These are phyloP conservation scores for Lentithecium fluviatile DNA, from an alignment of 495 filamentous ascomycete genomes.

Conservation along the genomic window DNA sequence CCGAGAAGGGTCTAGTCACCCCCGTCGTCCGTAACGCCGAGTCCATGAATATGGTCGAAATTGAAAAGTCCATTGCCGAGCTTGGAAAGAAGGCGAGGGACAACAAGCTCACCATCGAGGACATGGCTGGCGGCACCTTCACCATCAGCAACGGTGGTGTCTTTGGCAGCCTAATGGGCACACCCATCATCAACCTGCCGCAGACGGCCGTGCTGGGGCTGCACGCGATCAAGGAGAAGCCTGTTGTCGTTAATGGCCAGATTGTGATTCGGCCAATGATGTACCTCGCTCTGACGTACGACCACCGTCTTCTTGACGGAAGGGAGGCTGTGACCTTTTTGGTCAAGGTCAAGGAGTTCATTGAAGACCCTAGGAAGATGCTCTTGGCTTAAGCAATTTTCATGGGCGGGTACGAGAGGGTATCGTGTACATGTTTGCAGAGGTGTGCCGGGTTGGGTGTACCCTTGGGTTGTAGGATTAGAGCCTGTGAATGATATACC, in stretches of 20 bases:
- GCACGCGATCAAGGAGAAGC: slow-evolving; percentile 96
- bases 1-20: slow-evolving; percentile 95
- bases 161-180: slow-evolving; percentile 87
- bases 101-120: slow-evolving; percentile 96
- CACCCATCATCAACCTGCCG: slow-evolving; percentile 97
- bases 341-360: slow-evolving; percentile 96
- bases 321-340: slow-evolving; percentile 96
- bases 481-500: too few relatives aligned
- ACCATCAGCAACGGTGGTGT: slow-evolving; percentile 93
- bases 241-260: slow-evolving; percentile 86
- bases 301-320: slow-evolving; percentile 92
- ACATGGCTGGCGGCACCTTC: slow-evolving; percentile 98
- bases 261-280: slow-evolving; percentile 97
- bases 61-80: slow-evolving; percentile 89
- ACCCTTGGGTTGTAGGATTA: too few relatives aligned
- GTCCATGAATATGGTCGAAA: slow-evolving; percentile 77
- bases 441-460: too few relatives aligned
- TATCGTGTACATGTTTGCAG: too few relatives aligned
- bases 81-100: slow-evolving; percentile 97
- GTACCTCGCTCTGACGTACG: slow-evolving; percentile 96
- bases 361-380: slow-evolving; percentile 95
- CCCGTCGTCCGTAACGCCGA: slow-evolving; percentile 95
- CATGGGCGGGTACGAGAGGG: too few relatives aligned
- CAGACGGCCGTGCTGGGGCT: slow-evolving; percentile 95
- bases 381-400: slow-evolving; percentile 51